phyloP scores from a whole-genome alignment of 2,329 filamentous ascomycete species.

The Fusarium verrucosum region DNA sequence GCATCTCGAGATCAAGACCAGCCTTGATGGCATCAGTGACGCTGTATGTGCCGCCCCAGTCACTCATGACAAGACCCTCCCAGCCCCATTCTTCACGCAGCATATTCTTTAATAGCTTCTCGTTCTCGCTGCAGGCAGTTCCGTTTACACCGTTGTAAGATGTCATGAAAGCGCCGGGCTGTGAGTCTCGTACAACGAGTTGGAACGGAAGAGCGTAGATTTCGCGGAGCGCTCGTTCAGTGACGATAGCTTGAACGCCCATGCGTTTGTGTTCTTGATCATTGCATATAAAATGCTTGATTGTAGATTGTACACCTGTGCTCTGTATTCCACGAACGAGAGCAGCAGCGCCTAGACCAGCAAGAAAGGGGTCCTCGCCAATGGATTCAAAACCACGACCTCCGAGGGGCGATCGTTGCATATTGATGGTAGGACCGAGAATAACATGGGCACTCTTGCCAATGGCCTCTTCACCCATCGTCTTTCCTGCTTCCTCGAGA shows the following conservation, averaged over 20 bases:
- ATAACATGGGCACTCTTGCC: conserved; percentile 67
- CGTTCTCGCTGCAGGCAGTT: conserved; percentile 63
- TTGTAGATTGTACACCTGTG: conserved; percentile 64
- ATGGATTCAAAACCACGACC: conserved; percentile 69
- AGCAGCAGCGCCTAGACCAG: conserved; percentile 63
- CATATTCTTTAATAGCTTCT: conserved; percentile 59
- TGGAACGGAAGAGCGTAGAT: conserved; percentile 68
- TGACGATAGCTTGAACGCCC: conserved; percentile 64
- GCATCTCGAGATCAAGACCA: conserved; percentile 69
- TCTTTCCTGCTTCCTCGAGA: conserved; percentile 59
- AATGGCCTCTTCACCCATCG: conserved; percentile 63
- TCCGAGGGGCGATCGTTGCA: conserved; percentile 68
- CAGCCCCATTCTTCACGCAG: conserved; percentile 67
- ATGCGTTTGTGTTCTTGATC: conserved; percentile 68
- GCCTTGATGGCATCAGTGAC: conserved; percentile 61
- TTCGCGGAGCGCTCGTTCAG: conserved; percentile 65
- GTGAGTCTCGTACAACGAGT: conserved; percentile 61
- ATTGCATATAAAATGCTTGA: conserved; percentile 71
- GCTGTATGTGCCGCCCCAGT: conserved; percentile 68
- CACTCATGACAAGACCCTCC: conserved; percentile 66
- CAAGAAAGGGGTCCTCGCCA: conserved; percentile 66
- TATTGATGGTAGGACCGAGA: conserved; percentile 71
- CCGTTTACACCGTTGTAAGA: conserved; percentile 69
- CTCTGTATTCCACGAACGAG: conserved; percentile 65
- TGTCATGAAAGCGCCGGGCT: conserved; percentile 66